A percentile compares a stretch with the other conserved stretches of the same genome.
Conservation (phyloP, 768 basidiomycete genomes). For the Phaeotremella skinneri region DNA sequence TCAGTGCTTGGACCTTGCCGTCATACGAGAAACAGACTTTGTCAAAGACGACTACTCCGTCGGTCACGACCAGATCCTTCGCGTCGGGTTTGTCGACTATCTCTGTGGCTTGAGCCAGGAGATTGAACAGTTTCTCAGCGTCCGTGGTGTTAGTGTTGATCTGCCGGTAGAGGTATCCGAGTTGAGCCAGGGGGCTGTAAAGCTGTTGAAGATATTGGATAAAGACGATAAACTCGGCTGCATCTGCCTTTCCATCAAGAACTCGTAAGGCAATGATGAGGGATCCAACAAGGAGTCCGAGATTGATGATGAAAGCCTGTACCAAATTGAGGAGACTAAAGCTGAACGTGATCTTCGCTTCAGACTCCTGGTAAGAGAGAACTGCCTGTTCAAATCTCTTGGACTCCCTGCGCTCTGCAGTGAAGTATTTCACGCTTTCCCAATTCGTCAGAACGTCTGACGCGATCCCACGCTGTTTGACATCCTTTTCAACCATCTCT, state of each 20-base stretch:
- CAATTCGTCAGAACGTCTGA: slow-evolving; percentile 50
- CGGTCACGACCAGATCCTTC: slow-evolving; percentile 65
- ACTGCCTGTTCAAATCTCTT: slow-evolving; percentile 70
- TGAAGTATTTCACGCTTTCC: slow-evolving; percentile 77
- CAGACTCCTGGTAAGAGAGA: slow-evolving; percentile 67
- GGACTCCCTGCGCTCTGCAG: slow-evolving; percentile 77
- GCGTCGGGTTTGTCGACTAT: slow-evolving; percentile 77
- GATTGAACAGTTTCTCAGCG: slow-evolving; percentile 75
- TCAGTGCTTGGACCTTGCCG: slow-evolving; percentile 58
- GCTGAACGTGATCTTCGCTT: slow-evolving; percentile 71
- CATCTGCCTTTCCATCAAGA: slow-evolving; percentile 57
- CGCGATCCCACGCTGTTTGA: slow-evolving; percentile 73
- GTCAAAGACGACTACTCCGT: slow-evolving; percentile 84
- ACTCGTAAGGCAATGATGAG: slow-evolving; percentile 74
- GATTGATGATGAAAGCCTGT: slow-evolving; percentile 57
- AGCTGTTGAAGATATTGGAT: slow-evolving; percentile 74
- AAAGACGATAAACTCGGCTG: slow-evolving; percentile 73
- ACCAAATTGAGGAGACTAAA: slow-evolving; percentile 69
- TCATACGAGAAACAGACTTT: slow-evolving; percentile 81
- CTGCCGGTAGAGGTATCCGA: slow-evolving; percentile 72
- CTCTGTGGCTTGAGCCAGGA: slow-evolving; percentile 78
- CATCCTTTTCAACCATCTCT: slow-evolving; percentile 76
- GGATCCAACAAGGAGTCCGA: slow-evolving; percentile 76
- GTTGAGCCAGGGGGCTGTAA: slow-evolving; percentile 72
- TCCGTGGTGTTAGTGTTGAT: slow-evolving; percentile 63